Conservation (phyloP, 768 basidiomycete species). For the Termitomyces sp. region DNA sequence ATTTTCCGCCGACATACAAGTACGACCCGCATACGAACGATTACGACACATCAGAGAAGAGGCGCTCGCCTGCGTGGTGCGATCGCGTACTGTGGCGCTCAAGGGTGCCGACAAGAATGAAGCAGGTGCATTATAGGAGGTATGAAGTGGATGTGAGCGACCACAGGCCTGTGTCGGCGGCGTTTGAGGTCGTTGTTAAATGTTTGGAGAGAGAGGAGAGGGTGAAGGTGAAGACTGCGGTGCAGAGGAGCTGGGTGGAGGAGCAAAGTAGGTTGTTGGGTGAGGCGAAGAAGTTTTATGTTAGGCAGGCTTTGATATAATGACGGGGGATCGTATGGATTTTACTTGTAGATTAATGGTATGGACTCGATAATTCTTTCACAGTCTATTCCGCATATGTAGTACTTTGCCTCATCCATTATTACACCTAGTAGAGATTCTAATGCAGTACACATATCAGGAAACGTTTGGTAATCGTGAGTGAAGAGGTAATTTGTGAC, state of each 20-base stretch:
- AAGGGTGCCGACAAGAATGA: slow-evolving; percentile 50
- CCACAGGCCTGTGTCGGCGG: slow-evolving; percentile 85
- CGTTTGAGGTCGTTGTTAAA: slow-evolving; percentile 72
- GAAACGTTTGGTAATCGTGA: not conserved
- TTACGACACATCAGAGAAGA: slow-evolving; percentile 89
- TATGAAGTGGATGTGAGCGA: slow-evolving; percentile 89
- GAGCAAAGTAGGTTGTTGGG: slow-evolving; percentile 37
- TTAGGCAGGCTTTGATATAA: slow-evolving; percentile 23
- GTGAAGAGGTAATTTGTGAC: not conserved
- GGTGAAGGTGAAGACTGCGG: slow-evolving; percentile 47
- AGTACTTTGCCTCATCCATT: not conserved
- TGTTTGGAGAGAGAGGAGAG: slow-evolving; percentile 56
- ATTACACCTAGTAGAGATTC: not conserved
- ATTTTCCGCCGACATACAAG: slow-evolving; percentile 91
- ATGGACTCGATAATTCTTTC: not conserved
- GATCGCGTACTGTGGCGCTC: slow-evolving; percentile 86
- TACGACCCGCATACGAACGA: slow-evolving; percentile 76
- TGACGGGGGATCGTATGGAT: not conserved
- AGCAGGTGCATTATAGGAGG: slow-evolving; percentile 65
- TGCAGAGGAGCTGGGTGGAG: slow-evolving; percentile 51
- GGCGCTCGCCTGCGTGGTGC: slow-evolving; percentile 92
- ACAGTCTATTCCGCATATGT: not conserved
- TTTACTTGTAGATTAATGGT: slow-evolving; percentile 2
- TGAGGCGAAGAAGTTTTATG: slow-evolving; percentile 38
- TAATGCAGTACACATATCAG: not conserved